Base-by-base conservation (phyloP, 139 green algal species). In the Desmodesmus armatus region DNA sequence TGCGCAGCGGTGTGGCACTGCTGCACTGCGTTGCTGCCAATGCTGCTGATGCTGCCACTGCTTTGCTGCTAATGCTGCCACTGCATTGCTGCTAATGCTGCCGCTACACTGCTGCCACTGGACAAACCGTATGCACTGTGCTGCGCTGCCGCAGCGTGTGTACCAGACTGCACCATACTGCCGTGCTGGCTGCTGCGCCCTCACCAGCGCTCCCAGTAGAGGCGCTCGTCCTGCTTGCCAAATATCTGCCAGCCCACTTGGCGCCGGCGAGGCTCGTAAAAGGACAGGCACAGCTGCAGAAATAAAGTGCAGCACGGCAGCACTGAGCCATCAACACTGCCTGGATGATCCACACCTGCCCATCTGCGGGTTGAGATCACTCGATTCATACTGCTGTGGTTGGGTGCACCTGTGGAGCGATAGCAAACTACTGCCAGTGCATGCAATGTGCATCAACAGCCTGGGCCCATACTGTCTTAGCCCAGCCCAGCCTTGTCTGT, bases 191-290 rank as follows among this genome's bases (percentile, higher is more conserved):
- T 53, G 74, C 44, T 80, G 27, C 21, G 21, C 25, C 15, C 73
- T 67, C 76, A 82, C 96, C 96, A 98, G 85, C 96, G 91, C 90
- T 98, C 96, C 96, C 96, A 98, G 82, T 94, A 97, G 47, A 97
- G 82, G 15, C 94, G 89, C 85, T 98, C 92, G 73, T 96, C 94
- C 78, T 94, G 82, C 27, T 86, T 91, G 39, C 90, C 87, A 76
- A 94, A 96, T 55, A 53, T 72, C 87, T 87, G 92, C 53, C 77
- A 88, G 88, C 87, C 92, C 35, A 84, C 90, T 62, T 94, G 90
- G 58, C 92, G 93, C 62, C 93, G 82, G 2, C 94, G 91, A 62
- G 91, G 91, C 84, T 98, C 94, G 84, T 94, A 98, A 81, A 98
- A 98, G 0, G 86, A 90, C 35, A 97, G 76, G 35, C 87, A 84